A percentile compares a stretch with the other conserved stretches of the same genome.
phyloP scores from a whole-genome alignment of 139 green algal species.

The Eudorina sp. region DNA sequence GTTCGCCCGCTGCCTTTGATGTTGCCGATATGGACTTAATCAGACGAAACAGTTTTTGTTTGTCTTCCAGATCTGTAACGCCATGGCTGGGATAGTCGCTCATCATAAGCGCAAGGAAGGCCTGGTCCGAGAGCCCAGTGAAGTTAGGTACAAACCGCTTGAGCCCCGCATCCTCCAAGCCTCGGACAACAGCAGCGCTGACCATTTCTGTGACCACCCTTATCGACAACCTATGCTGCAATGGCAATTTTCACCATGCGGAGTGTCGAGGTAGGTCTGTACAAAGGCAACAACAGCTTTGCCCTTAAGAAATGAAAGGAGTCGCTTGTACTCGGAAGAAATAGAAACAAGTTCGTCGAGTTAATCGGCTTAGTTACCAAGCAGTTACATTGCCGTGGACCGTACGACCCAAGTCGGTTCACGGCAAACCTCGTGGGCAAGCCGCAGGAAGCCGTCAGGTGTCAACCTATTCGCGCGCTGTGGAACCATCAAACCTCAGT shows the following conservation, averaged over 20 bases:
- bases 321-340: too few species aligned
- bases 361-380: too few species aligned
- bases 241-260: neutral
- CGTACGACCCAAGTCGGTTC: too few species aligned
- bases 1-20: neutral
- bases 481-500: too few species aligned
- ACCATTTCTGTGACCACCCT: constrained; percentile 16
- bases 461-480: too few species aligned
- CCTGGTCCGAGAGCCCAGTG: constrained; percentile 48
- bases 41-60: constrained; percentile 83
- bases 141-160: constrained; percentile 57
- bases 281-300: neutral
- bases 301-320: too few species aligned
- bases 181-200: neutral
- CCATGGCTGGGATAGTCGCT: constrained; percentile 81
- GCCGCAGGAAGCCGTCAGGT: too few species aligned
- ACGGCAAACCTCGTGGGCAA: too few species aligned
- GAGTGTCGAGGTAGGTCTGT: neutral
- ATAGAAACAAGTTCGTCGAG: too few species aligned
- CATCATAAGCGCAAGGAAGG: constrained; percentile 73
- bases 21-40: constrained; percentile 61
- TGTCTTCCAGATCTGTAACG: constrained; percentile 81
- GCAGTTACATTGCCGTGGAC: too few species aligned
- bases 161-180: constrained; percentile 65
- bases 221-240: neutral